Percentiles rank a stretch among this genome's conserved stretches.
These are phyloP conservation scores for Fusarium zealandicum DNA, from an alignment of 2,329 filamentous ascomycete genomes.

Conservation along the genomic window DNA sequence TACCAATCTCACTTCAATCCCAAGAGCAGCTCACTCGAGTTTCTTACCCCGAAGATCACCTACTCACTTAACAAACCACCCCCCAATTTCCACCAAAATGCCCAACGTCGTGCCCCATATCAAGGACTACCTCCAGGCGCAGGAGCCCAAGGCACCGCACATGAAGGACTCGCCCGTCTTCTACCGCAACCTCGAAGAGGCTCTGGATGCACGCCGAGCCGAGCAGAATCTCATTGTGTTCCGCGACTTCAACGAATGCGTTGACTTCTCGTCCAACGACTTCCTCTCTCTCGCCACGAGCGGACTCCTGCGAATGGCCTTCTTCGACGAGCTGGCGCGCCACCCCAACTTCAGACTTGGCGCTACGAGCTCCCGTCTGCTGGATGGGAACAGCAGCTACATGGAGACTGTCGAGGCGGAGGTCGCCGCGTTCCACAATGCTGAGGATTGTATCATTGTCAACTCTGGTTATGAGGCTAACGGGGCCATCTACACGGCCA, in stretches of 20 bases:
- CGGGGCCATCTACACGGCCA: slow-evolving; percentile 55
- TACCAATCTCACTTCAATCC: background rate
- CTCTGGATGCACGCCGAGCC: slow-evolving; percentile 40
- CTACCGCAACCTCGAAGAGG: slow-evolving; percentile 44
- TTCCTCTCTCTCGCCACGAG: slow-evolving; percentile 66
- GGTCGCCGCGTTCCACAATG: slow-evolving; percentile 67
- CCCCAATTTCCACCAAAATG: background rate
- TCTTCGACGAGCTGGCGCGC: slow-evolving; percentile 56
- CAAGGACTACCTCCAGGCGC: slow-evolving; percentile 19
- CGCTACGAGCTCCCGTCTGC: slow-evolving; percentile 66
- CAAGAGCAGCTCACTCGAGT: background rate
- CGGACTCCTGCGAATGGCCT: slow-evolving; percentile 54
- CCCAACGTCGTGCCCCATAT: slow-evolving; percentile 19
- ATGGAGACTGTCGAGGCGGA: slow-evolving; percentile 62
- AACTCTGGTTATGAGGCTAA: slow-evolving; percentile 66
- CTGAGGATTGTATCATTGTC: slow-evolving; percentile 64
- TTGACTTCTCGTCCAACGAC: slow-evolving; percentile 72
- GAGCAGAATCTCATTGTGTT: slow-evolving; percentile 39
- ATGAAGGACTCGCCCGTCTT: slow-evolving; percentile 16
- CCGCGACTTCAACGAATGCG: slow-evolving; percentile 2
- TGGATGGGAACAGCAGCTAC: slow-evolving; percentile 70
- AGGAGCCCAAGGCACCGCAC: slow-evolving; percentile 9
- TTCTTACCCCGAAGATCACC: background rate
- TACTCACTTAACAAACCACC: background rate
- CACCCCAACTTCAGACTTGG: slow-evolving; percentile 50